A percentile compares a stretch with the other conserved stretches of the same genome.
Evolutionary conservation across 805 yeast genomes (phyloP).

Genomic region (Starmerella floris): DNA sequence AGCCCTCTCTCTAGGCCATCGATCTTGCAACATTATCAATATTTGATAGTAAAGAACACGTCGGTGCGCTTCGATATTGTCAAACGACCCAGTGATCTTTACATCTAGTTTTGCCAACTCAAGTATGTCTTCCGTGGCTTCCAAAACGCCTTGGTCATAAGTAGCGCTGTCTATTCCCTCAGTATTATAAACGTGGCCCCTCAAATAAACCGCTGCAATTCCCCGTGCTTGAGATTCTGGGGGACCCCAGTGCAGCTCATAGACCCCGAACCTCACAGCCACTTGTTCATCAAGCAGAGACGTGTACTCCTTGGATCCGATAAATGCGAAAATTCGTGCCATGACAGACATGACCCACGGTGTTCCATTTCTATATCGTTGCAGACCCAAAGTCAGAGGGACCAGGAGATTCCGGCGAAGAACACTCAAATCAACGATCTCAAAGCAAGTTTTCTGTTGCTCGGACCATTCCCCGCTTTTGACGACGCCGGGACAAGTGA

Average conservation of each 20-base stretch:
- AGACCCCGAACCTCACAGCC: conserved; percentile 31
- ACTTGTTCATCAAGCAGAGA: conserved; percentile 49
- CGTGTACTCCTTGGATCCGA: conserved; percentile 43
- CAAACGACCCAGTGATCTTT: conserved; percentile 14
- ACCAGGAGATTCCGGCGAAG: conserved; percentile 65
- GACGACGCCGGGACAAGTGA: conserved; percentile 28
- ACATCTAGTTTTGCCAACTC: conserved; percentile 25
- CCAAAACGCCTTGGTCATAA: conserved; percentile 24
- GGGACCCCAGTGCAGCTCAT: conserved; percentile 29
- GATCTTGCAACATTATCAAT: conserved; percentile 32
- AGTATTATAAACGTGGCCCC: neutral
- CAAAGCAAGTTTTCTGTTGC: conserved; percentile 22
- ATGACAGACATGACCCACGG: conserved; percentile 42
- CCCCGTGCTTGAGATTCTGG: conserved; percentile 27
- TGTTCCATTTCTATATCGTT: conserved; percentile 12
- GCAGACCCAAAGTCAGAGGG: conserved; percentile 36
- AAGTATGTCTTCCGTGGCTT: conserved; percentile 31
- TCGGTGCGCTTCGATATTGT: conserved; percentile 50
- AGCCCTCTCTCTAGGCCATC: conserved; percentile 23
- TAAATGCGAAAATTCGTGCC: conserved; percentile 34
- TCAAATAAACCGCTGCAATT: conserved; percentile 21
- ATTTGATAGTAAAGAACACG: conserved; percentile 49
- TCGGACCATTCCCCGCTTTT: conserved; percentile 17
- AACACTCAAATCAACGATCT: conserved; percentile 24
- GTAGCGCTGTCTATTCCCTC: neutral